Base-by-base conservation (phyloP, 1,284 basidiomycete species). In the Cutaneotrichosporon spelunceum region DNA sequence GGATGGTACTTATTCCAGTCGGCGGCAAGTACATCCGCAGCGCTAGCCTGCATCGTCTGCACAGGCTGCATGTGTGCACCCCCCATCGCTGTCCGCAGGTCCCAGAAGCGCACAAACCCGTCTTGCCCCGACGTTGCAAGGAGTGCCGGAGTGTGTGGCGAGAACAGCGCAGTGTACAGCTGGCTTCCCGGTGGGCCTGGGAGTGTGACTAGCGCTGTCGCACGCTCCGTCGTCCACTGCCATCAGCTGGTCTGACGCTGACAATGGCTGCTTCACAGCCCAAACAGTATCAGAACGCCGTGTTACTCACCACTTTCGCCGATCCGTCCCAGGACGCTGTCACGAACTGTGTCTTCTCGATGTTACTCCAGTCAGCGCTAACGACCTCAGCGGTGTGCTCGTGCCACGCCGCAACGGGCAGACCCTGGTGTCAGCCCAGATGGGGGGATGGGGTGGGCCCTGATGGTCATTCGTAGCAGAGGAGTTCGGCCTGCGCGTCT, bases 331-430 rank as follows among this genome's bases (percentile, higher is more conserved):
- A 98, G 24, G 89, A 91, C 1, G 88, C 86, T 2, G 91, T 93
- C 5, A 86, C 85, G 77, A 99, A 98, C 1, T 86, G 83, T 64
- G 92, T 88, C 77, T 99, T 99, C 69, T 90, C 87, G 62, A 96
- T 79, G 77, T 97, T 98, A 66, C 90, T 94, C 95, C 95, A 99
- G 77, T 99, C 92, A 13, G 97, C 85, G n/a, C 89, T 89, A 80
- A 92, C 94, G 7, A 93, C 91, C 74, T 99, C 95, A 49, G 88
- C 85, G 7, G 86, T 85, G 76, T 99, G 95, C 78, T 98, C 95
- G 68, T 91, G 87, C 94, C 94, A 99, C 56, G 86, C 86, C 61
- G 87, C 86, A 61, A 98, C 89, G 0, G 95, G 95, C 1, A 71
- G 67, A 7, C 69, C 71, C 71, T 78, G 58, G n/a, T 30, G 21